A percentile compares a stretch with the other conserved stretches of the same genome.
phyloP scores from a whole-genome alignment of 2,329 filamentous ascomycete species.

The Aspergillus nomiae region DNA sequence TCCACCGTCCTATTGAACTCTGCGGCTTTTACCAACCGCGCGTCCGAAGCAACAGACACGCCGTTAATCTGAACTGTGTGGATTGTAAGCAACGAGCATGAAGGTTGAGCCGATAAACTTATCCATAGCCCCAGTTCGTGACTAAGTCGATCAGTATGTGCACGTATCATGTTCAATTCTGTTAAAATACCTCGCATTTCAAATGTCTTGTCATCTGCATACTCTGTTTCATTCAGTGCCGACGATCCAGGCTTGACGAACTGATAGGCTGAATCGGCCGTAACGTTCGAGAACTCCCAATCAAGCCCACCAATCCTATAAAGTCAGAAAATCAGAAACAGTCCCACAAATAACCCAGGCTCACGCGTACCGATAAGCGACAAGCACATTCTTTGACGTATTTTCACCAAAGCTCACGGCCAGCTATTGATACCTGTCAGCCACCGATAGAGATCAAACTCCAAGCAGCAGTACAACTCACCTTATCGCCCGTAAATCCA shows the following conservation, averaged over 20 bases:
- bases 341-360: not conserved
- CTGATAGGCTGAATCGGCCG: slow-evolving; percentile 57
- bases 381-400: slow-evolving; percentile 52
- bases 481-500: slow-evolving; percentile 55
- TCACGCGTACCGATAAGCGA: slow-evolving; percentile 49
- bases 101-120: slow-evolving; percentile 15
- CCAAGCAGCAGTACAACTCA: slow-evolving; percentile 3
- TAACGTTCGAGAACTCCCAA: slow-evolving; percentile 64
- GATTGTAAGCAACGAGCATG: slow-evolving; percentile 14
- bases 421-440: slow-evolving; percentile 29
- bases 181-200: slow-evolving; percentile 49
- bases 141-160: slow-evolving; percentile 35
- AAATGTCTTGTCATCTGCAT: slow-evolving; percentile 51
- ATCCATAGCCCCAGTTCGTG: slow-evolving; percentile 62
- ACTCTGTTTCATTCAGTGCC: slow-evolving; percentile 45
- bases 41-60: slow-evolving; percentile 51
- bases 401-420: slow-evolving; percentile 57
- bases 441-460: not conserved
- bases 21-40: slow-evolving; percentile 47
- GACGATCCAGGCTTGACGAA: slow-evolving; percentile 46
- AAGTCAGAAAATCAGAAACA: slow-evolving; percentile 3
- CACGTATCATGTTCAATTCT: not conserved
- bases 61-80: slow-evolving; percentile 54
- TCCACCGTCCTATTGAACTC: slow-evolving; percentile 41
- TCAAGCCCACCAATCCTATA: slow-evolving; percentile 57